A percentile compares a stretch with the other conserved stretches of the same genome.
Evolutionary conservation across 2,329 filamentous ascomycete genomes (phyloP).

Genomic region (Curvularia sp.): DNA sequence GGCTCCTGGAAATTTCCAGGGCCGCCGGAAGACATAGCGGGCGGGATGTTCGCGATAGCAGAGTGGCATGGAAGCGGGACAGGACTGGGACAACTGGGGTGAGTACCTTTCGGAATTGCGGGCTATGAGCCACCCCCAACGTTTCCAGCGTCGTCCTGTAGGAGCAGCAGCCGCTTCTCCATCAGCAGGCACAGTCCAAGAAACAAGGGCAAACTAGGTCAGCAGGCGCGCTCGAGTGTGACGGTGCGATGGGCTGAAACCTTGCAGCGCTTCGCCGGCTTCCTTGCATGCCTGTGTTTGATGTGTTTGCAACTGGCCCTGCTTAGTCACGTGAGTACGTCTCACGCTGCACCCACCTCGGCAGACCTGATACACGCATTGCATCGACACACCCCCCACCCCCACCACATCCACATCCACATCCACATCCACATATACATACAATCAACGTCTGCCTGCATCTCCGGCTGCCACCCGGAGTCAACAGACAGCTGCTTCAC

Average conservation of each 20-base stretch:
- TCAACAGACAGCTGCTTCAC: background rate
- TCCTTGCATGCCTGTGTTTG: slow-evolving; percentile 21
- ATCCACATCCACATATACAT: background rate
- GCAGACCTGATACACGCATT: background rate
- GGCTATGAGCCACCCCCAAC: slow-evolving; percentile 44
- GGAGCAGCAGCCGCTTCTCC: slow-evolving; percentile 44
- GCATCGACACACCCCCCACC: background rate
- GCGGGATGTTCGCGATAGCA: slow-evolving; percentile 30
- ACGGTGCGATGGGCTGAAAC: slow-evolving; percentile 22
- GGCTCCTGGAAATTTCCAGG: slow-evolving; percentile 23
- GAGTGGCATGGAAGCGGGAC: slow-evolving; percentile 31
- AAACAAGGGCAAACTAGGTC: slow-evolving; percentile 21
- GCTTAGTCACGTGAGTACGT: slow-evolving; percentile 5
- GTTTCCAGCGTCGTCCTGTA: slow-evolving; percentile 46
- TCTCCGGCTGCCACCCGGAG: background rate
- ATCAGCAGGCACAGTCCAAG: slow-evolving; percentile 42
- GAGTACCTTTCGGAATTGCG: slow-evolving; percentile 29
- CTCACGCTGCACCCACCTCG: background rate
- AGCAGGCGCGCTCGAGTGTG: slow-evolving; percentile 24
- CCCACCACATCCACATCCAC: background rate
- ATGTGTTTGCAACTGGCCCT: slow-evolving; percentile 14
- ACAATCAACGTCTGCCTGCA: background rate
- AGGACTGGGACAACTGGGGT: slow-evolving; percentile 25
- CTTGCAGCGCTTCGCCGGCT: slow-evolving; percentile 15
- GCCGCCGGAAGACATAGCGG: slow-evolving; percentile 30